phyloP scores from a whole-genome alignment of 2,329 filamentous ascomycete species.

The Massarina eburnea region DNA sequence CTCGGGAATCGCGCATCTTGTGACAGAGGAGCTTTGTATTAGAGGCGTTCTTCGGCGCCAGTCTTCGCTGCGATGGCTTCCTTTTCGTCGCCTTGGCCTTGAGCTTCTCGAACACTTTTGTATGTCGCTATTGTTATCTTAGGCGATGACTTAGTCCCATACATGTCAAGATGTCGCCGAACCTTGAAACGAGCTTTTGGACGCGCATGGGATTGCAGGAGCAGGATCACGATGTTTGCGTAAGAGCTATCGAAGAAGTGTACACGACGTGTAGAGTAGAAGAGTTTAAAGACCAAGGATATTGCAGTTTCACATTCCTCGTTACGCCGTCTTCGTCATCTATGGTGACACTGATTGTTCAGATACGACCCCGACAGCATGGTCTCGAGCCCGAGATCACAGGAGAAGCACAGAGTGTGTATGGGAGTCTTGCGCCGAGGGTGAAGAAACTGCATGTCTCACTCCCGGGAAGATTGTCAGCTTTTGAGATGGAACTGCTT shows the following conservation, averaged over 20 bases:
- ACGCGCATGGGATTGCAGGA: slow-evolving; percentile 13
- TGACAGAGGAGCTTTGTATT: too few species aligned
- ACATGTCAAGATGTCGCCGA: slow-evolving; percentile 14
- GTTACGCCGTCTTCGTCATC: not conserved
- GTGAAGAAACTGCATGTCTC: slow-evolving; percentile 8
- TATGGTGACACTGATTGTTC: slow-evolving; percentile 16
- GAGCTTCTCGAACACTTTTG: too few species aligned
- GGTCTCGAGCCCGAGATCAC: slow-evolving; percentile 22
- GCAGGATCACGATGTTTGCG: slow-evolving; percentile 7
- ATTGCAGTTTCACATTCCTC: slow-evolving; percentile 26
- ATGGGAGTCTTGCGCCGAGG: slow-evolving; percentile 26
- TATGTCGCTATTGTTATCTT: too few species aligned
- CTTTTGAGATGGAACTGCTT: slow-evolving; percentile 31
- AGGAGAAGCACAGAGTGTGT: slow-evolving; percentile 19
- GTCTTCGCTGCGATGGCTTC: too few species aligned
- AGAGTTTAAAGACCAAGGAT: slow-evolving; percentile 22
- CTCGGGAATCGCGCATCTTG: too few species aligned
- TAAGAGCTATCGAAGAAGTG: slow-evolving; percentile 8
- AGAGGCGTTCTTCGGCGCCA: too few species aligned
- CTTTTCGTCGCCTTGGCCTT: too few species aligned
- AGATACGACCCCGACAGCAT: slow-evolving; percentile 30
- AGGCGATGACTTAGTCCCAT: too few species aligned
- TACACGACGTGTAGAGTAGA: slow-evolving; percentile 10
- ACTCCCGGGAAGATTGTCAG: slow-evolving; percentile 15
- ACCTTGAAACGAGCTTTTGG: slow-evolving; percentile 16